Conservation (phyloP, 192 early-diverging fungal genomes). For the Mortierella hygrophila region DNA sequence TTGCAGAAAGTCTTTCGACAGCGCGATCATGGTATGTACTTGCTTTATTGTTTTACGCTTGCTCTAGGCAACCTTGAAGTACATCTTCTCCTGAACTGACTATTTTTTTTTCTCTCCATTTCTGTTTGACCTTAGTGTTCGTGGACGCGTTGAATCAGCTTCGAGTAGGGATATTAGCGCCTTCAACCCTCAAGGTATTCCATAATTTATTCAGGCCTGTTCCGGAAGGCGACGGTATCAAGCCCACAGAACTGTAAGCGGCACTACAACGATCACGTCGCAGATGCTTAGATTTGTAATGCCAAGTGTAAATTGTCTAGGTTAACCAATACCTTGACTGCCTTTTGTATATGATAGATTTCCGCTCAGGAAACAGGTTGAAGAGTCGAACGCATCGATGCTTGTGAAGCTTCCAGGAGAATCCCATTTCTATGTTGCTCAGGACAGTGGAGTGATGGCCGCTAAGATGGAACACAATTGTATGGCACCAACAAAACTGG, state of each 20-base stretch:
- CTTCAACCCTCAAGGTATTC: slow-evolving; percentile 53
- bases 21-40: slow-evolving; percentile 67
- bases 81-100: background rate
- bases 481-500: slow-evolving; percentile 71
- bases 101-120: background rate
- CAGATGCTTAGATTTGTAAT: background rate
- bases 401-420: slow-evolving; percentile 68
- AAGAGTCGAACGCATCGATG: slow-evolving; percentile 71
- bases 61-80: background rate
- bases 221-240: slow-evolving; percentile 60
- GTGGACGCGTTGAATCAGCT: slow-evolving; percentile 89
- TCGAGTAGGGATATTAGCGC: slow-evolving; percentile 77
- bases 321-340: background rate
- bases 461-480: slow-evolving; percentile 63
- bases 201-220: slow-evolving; percentile 60
- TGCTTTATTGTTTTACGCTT: background rate
- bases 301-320: too few species aligned
- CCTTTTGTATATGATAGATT: slow-evolving; percentile 13
- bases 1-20: slow-evolving; percentile 87
- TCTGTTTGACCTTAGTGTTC: slow-evolving; percentile 56
- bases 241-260: slow-evolving; percentile 78
- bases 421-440: slow-evolving; percentile 54
- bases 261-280: background rate
- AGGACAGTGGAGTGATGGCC: slow-evolving; percentile 53
- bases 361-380: slow-evolving; percentile 68